Base-by-base conservation (phyloP, 768 basidiomycete species). In the Termitomyces heimii region DNA sequence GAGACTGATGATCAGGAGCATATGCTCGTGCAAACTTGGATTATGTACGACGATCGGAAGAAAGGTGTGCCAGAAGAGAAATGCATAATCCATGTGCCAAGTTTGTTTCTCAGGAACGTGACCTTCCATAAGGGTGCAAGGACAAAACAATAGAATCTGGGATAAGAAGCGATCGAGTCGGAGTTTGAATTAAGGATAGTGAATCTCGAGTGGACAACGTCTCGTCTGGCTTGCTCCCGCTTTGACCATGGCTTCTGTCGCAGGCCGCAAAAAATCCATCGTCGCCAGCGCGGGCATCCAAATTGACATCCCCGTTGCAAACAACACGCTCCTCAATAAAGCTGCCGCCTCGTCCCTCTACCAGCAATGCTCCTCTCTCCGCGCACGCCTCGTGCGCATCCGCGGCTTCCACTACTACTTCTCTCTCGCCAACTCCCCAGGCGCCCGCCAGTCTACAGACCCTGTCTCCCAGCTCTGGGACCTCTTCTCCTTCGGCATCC, bases 381-480 rank as follows among this genome's bases (percentile, higher is more conserved):
- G 90, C 60, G 76, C 81, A 46, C 85, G 87, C 64, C 85, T 94
- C 68, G 77, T 88, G 74, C 87, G 88, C 68, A 84, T 94, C 60
- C 82, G 80, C 60, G 82, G 83, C 63, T 94, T 94, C 62, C 69
- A 80, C 59, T 76, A 76, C 58, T 91, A 87, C 73, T 89, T 92
- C 63, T 71, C 79, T 40, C 76, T 87, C 58, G 80, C 85, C 8
- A 74, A 82, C 8, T 66, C 78, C 20, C 67, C 76, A 39, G 84
- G 83, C 61, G 78, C 85, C 42, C 82, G 91, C 56, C 84, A 84
- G 70, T 90, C 89, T 34, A 89, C 88, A 43, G 94, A 98, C 75
- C 92, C 94, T 37, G 96, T 99, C 65, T 87, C 89, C 47, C 92
- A 94, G 70, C 85, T 98, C 50, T 96, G 95, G 88, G 91, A 93